Conservation (phyloP, 768 basidiomycete genomes). For the Trametes coccinea region DNA sequence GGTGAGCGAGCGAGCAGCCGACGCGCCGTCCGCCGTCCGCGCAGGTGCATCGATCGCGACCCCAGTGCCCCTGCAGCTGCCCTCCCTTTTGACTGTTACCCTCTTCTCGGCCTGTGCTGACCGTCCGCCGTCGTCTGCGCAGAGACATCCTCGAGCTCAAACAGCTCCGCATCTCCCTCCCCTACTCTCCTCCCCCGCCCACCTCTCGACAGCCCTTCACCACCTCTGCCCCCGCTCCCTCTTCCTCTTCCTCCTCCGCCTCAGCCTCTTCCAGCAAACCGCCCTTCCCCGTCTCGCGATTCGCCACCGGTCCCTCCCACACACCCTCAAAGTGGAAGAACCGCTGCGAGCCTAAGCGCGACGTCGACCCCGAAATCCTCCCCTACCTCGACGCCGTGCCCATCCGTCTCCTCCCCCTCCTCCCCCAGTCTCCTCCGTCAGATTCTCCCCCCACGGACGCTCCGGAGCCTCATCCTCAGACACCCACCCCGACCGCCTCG, state of each 20-base stretch:
- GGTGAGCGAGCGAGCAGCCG: background rate
- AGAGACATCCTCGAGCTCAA: conserved; percentile 57
- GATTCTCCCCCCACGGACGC: background rate
- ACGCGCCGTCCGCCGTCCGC: background rate
- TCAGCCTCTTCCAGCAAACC: conserved; percentile 45
- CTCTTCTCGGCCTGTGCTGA: conserved; percentile 5
- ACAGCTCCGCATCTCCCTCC: conserved; percentile 65
- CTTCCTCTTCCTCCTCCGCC: conserved; percentile 28
- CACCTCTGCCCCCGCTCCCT: conserved; percentile 24
- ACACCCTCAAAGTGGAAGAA: conserved; percentile 44
- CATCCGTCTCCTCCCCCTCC: conserved; percentile 62
- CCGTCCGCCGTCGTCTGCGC: conserved; percentile 1
- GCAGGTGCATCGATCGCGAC: background rate
- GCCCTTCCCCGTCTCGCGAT: conserved; percentile 41
- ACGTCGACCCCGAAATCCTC: conserved; percentile 32
- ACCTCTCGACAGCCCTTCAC: conserved; percentile 30
- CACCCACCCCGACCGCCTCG: conserved; percentile 12
- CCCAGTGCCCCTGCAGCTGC: background rate
- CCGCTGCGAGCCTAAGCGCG: conserved; percentile 19
- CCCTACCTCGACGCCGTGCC: conserved; percentile 48
- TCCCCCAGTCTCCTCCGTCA: conserved; percentile 21
- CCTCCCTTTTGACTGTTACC: background rate
- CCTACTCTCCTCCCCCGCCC: conserved; percentile 38
- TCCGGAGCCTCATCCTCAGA: conserved; percentile 16
- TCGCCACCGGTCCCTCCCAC: conserved; percentile 37